These are phyloP conservation scores for Heliamphora exappendiculata DNA, from an alignment of 148 eudicot genomes.

Conservation along the genomic window DNA sequence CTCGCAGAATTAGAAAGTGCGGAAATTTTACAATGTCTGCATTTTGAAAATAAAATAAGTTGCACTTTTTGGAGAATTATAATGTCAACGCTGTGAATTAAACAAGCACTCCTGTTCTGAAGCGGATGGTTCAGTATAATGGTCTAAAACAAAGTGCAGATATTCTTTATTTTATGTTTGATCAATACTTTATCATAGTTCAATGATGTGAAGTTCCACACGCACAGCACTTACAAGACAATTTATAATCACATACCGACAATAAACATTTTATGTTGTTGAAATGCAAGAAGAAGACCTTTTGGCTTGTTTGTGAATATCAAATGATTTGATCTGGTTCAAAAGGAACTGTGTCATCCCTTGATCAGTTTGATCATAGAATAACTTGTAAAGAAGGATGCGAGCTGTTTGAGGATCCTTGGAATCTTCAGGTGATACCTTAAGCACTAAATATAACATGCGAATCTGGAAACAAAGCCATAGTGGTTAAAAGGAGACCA, in stretches of 20 bases:
- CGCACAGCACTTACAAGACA: not conserved
- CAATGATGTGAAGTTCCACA: not conserved
- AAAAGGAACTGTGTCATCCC: conserved; percentile 88
- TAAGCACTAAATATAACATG: conserved; percentile 84
- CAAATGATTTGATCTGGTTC: conserved; percentile 73
- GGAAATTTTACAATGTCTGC: not conserved
- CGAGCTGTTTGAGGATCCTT: conserved; percentile 86
- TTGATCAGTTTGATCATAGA: conserved; percentile 98
- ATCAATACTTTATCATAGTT: not conserved
- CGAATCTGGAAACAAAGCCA: conserved; percentile 52
- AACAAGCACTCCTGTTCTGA: not conserved
- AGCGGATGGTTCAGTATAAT: not conserved
- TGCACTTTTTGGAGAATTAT: not conserved
- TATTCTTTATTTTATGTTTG: not conserved
- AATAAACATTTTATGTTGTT: not conserved
- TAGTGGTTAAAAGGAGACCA: not conserved
- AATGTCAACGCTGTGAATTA: not conserved
- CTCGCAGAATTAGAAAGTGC: not conserved
- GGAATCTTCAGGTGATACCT: conserved; percentile 70
- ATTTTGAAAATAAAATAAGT: not conserved
- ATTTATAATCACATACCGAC: not conserved
- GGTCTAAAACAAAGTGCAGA: not conserved
- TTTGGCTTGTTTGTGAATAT: conserved; percentile 83
- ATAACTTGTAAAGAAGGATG: conserved; percentile 81
- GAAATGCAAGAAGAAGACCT: conserved; percentile 36